These are phyloP conservation scores for Neofusicoccum sp. DNA, from an alignment of 2,329 filamentous ascomycete species.

Conservation along the genomic window DNA sequence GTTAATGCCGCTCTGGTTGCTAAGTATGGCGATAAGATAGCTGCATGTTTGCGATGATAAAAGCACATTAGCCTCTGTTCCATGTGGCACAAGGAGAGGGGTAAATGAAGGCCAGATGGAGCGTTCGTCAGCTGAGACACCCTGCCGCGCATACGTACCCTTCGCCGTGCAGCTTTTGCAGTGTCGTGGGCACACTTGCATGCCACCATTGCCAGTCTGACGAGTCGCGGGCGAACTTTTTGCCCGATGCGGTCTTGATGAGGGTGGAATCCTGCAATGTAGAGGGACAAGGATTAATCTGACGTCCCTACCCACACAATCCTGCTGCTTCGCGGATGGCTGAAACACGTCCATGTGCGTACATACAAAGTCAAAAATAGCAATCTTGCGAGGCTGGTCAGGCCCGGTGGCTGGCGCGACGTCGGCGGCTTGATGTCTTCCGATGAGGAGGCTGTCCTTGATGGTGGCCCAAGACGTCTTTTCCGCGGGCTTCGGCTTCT, in stretches of 20 bases:
- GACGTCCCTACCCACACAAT: not conserved
- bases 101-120: constrained; percentile 16
- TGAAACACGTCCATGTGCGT: constrained; percentile 12
- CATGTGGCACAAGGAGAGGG: constrained; percentile 19
- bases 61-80: constrained; percentile 14
- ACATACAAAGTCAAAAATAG: constrained; percentile 45
- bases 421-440: constrained; percentile 61
- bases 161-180: constrained; percentile 71
- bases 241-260: constrained; percentile 78
- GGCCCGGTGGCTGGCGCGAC: constrained; percentile 23
- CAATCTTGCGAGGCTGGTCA: constrained; percentile 32
- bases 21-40: constrained; percentile 77
- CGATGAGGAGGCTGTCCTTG: constrained; percentile 74
- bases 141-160: constrained; percentile 52
- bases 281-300: constrained; percentile 14
- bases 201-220: constrained; percentile 97
- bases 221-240: constrained; percentile 70
- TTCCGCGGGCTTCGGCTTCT: constrained; percentile 86
- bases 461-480: constrained; percentile 68
- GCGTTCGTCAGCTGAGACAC: constrained; percentile 22
- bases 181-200: constrained; percentile 63
- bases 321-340: not conserved
- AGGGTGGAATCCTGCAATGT: constrained; percentile 77
- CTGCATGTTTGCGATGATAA: constrained; percentile 43
- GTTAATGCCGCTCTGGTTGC: constrained; percentile 84